Evolutionary conservation across 176 grass and related monocot genomes (phyloP), one percentile per base, ranked within the genome.

Genomic region (Raddia distichophylla): DNA sequence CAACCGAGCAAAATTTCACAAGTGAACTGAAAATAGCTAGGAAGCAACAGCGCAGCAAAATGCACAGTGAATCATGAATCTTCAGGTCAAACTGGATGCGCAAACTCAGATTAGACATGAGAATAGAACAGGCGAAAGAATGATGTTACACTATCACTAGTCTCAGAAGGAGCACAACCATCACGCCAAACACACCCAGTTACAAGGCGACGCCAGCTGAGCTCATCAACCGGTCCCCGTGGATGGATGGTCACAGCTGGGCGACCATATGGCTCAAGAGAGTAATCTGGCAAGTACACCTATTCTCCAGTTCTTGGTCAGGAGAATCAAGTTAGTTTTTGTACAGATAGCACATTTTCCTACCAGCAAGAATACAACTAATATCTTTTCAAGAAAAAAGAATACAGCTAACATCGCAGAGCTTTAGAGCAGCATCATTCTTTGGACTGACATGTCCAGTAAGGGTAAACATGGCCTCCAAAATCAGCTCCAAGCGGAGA

Each of bases 401-500:
- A 58, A 9, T 80, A 80, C 69, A 78, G 60, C 67, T 82, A 78
- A 49, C 51, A 83, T 20, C 64, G 35, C 37, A 75, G 34, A 63
- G 22, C 53, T 37, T 7, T 33, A 11, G 17, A n/a, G 83, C 73
- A 79, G 88, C 88, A 40, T 83, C 83, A 90, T 79, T 52, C 79
- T 74, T 51, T 68, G 74, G 83, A 83, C 78, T 69, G 44, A 10
- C 70, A 75, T 60, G 50, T 37, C 50, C 48, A 8, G 35, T 15
- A 42, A 11, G 22, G 33, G 15, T 10, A 51, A 66, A 54, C 69
- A 75, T 0, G 34, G 57, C 54, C 51, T 74, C 83, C 74, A 64
- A 83, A 83, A 79, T 90, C 88, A 73, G 88, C 88, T 82, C 74
- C 74, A 5, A 79, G 1, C 32, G 5, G 77, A 77, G 18, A 78